A percentile compares a stretch with the other conserved stretches of the same genome.
Conservation (phyloP, 192 early-diverging fungal genomes). For the Phlyctochytrium bullatum region DNA sequence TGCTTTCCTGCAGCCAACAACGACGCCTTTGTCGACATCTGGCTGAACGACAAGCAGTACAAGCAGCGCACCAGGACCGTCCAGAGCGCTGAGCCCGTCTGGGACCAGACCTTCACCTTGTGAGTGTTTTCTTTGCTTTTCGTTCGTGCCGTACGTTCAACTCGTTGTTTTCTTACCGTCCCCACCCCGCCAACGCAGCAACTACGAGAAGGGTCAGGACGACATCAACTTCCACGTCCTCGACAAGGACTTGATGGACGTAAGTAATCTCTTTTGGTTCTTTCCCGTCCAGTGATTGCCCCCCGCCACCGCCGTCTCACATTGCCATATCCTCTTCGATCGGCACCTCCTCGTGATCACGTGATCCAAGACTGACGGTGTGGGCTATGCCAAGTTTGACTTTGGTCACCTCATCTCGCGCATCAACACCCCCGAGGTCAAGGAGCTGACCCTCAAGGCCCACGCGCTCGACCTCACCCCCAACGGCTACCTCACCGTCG, state of each 20-base stretch:
- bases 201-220: not conserved
- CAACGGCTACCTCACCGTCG: slow-evolving; percentile 6
- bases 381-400: slow-evolving; percentile 3
- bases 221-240: slow-evolving; percentile 3
- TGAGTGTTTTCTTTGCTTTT: not conserved
- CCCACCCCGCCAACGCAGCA: too few species aligned
- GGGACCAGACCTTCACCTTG: slow-evolving; percentile 4
- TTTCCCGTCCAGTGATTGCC: too few species aligned
- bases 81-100: not conserved
- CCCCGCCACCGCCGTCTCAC: too few species aligned
- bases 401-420: slow-evolving; percentile 1
- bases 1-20: not conserved
- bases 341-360: too few species aligned
- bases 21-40: slow-evolving; percentile 4
- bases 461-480: not conserved
- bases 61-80: slow-evolving; percentile 1
- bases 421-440: not conserved
- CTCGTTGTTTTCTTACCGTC: not conserved
- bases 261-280: too few species aligned
- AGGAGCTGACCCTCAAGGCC: slow-evolving; percentile 3
- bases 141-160: not conserved
- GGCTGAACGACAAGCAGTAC: not conserved
- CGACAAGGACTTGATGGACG: slow-evolving; percentile 5
- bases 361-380: not conserved
- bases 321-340: too few species aligned